Evolutionary conservation across 805 yeast genomes (phyloP).

Genomic region (Kodamaea restingae): DNA sequence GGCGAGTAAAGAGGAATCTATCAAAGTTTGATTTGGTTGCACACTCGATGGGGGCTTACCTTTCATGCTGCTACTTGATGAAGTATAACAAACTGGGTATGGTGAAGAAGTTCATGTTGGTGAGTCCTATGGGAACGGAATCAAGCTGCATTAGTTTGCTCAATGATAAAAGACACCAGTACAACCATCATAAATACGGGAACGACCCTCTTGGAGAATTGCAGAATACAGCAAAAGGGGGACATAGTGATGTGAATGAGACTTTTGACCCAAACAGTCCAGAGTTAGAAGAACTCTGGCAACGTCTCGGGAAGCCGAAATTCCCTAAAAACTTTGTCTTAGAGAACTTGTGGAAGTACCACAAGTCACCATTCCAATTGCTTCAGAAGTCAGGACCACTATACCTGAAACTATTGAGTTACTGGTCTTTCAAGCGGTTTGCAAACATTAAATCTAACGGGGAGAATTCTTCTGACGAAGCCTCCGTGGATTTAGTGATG

Average conservation of each 20-base stretch:
- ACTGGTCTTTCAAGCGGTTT: constrained; percentile 40
- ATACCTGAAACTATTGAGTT: constrained; percentile 37
- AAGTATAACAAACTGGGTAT: constrained; percentile 27
- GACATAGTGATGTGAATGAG: constrained; percentile 5
- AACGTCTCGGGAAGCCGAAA: constrained; percentile 32
- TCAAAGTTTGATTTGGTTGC: constrained; percentile 29
- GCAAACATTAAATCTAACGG: constrained; percentile 23
- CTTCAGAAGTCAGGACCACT: constrained; percentile 37
- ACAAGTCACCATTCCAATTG: constrained; percentile 37
- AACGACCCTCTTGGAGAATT: constrained; percentile 36
- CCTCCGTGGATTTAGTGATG: constrained; percentile 20
- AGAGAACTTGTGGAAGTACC: constrained; percentile 34
- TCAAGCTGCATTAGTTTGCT: constrained; percentile 33
- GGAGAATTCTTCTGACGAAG: constrained; percentile 5
- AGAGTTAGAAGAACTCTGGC: constrained; percentile 25
- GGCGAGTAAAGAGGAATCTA: constrained; percentile 27
- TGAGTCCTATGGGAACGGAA: constrained; percentile 45
- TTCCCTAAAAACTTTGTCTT: constrained; percentile 33
- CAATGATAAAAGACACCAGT: constrained; percentile 26
- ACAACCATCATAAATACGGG: constrained; percentile 31
- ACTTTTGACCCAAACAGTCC: not conserved
- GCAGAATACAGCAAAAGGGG: constrained; percentile 15
- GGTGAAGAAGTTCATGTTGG: constrained; percentile 24
- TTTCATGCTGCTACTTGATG: constrained; percentile 37
- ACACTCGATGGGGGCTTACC: constrained; percentile 44